These are phyloP conservation scores for Rhynchospora breviuscula DNA, from an alignment of 176 grass and related monocot species.

Conservation along the genomic window DNA sequence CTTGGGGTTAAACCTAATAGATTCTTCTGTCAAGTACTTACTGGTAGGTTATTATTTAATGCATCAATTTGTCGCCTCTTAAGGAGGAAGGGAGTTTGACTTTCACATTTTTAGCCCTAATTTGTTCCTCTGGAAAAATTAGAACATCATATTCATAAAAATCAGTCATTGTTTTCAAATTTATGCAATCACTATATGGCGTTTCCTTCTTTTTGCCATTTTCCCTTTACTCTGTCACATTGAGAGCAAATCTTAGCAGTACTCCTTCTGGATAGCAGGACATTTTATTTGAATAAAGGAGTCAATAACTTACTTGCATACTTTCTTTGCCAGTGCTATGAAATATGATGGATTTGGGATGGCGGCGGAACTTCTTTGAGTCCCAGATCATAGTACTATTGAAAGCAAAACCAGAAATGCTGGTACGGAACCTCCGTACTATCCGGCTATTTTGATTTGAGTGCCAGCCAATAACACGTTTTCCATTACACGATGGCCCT, in stretches of 20 bases:
- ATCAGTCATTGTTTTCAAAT: neutral
- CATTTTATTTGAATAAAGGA: neutral
- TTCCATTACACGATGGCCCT: conserved; percentile 88
- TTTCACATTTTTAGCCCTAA: neutral
- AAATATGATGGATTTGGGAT: conserved; percentile 58
- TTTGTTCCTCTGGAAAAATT: neutral
- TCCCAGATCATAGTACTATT: conserved; percentile 94
- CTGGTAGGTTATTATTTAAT: neutral
- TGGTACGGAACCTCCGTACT: conserved; percentile 51
- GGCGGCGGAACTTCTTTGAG: conserved; percentile 64
- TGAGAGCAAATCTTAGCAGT: neutral
- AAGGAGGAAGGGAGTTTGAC: neutral
- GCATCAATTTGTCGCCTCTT: neutral
- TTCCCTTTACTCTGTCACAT: neutral
- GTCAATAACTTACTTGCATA: conserved; percentile 52
- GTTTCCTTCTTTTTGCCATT: neutral
- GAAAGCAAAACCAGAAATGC: conserved; percentile 75
- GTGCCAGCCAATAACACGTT: conserved; percentile 69
- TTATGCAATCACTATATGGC: neutral
- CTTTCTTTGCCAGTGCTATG: conserved; percentile 57
- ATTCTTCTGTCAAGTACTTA: conserved; percentile 3
- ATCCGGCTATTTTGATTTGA: conserved; percentile 35
- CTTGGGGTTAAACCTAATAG: neutral
- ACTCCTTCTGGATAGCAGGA: conserved; percentile 14
- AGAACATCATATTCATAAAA: neutral